Evolutionary conservation across 257 asterid species (phyloP), one percentile per base, ranked within the genome.

Genomic region (Galeopsis tetrahit): DNA sequence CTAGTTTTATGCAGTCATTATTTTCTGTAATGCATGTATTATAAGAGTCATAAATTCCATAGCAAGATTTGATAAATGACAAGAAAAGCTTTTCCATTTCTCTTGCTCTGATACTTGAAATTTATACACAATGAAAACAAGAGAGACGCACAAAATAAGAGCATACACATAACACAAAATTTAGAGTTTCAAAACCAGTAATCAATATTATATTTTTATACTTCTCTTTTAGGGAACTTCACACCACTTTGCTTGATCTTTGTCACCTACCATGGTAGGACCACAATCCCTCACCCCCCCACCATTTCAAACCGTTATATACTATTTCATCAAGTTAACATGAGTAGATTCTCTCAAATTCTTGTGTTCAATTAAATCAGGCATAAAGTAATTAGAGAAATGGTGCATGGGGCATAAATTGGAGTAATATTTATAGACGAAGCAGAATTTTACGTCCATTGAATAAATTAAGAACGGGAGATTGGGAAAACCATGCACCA

Each of bases 161-260:
- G 77, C 86, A 77, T 43, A 83, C 93, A 89, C 96, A 86, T 79
- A 89, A 85, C 97, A 89, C 97, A 83, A 89, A 81, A 92, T 73
- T 63, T 72, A 81, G 85, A 85, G 85, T 84, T 80, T 82, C 91
- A 86, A 89, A 82, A 84, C 63, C 21, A 82, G 88, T 62, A 66
- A 21, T 21, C 28, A 21, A 70, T 75, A 40, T 62, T 63, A 67
- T 78, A 75, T 75, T 85, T 78, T 78, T 62, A 70, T 81, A 61
- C 74, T 75, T 74, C 71, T 49, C 82, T 78, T 86, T 85, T 68
- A 60, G 89, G 89, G 85, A 81, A 76, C 80, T 82, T 76, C 88
- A 82, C 88, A 77, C 79, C 74, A 67, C 77, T 85, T 82, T 77
- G 70, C 77, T 72, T 86, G 84, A 73, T 38, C 6, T 69, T 38